These are phyloP conservation scores for Wallacemonas sp. DNA, from an alignment of 208 protist genomes.

Conservation along the genomic window DNA sequence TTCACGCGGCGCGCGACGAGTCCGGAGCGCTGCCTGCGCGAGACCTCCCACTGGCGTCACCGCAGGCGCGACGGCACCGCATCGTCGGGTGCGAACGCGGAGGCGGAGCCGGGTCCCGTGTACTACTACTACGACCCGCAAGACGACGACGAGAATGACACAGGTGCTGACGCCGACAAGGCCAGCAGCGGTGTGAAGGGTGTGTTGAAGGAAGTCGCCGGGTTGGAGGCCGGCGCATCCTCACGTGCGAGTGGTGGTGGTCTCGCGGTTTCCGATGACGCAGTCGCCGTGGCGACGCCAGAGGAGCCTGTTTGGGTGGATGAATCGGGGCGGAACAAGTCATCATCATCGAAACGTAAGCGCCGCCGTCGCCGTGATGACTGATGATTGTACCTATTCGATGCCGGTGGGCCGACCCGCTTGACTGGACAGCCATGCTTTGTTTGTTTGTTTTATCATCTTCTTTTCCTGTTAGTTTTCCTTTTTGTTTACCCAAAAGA, in stretches of 20 bases:
- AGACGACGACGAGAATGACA: slow-evolving; percentile 25
- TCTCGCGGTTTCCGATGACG: no score
- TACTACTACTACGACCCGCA: slow-evolving; percentile 61
- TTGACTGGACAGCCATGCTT: no score
- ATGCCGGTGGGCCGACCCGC: no score
- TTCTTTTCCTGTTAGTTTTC: no score
- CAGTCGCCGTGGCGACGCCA: no score
- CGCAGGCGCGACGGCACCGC: background rate
- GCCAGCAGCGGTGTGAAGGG: background rate
- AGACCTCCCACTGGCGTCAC: slow-evolving; percentile 23
- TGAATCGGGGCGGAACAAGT: background rate
- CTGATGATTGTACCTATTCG: no score
- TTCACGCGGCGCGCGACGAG: slow-evolving; percentile 66
- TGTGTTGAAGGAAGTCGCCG: background rate
- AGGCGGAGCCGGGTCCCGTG: slow-evolving; percentile 5
- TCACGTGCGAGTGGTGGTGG: no score
- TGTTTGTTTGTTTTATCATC: no score
- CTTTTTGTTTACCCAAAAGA: no score
- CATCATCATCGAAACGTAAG: background rate
- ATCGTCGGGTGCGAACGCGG: background rate
- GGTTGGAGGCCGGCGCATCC: background rate
- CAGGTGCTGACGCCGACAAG: background rate
- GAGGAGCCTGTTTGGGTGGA: slow-evolving; percentile 15
- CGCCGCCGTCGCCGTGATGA: no score
- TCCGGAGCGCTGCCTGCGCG: slow-evolving; percentile 44